These are phyloP conservation scores for Platanus orientalis DNA, from an alignment of 164 flowering plant genomes.

Conservation along the genomic window DNA sequence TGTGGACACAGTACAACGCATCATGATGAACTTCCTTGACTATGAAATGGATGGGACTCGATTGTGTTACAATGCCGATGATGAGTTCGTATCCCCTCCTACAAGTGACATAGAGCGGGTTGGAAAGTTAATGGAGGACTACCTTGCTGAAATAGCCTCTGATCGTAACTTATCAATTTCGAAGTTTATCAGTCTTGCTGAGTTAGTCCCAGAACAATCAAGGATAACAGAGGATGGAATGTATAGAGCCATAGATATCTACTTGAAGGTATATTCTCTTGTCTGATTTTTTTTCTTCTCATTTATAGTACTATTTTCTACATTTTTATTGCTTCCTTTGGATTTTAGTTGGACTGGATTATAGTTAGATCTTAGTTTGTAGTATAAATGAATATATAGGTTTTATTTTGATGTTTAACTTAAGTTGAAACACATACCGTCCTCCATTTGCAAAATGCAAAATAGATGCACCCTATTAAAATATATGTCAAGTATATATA, in stretches of 20 bases:
- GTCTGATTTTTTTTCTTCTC: background rate
- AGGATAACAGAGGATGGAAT: slow-evolving; percentile 81
- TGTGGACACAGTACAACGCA: slow-evolving; percentile 73
- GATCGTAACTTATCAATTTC: slow-evolving; percentile 62
- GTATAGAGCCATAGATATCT: slow-evolving; percentile 93
- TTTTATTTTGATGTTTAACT: background rate
- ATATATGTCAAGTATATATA: no score
- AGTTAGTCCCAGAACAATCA: slow-evolving; percentile 75
- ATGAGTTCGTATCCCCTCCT: slow-evolving; percentile 44
- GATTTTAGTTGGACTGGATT: no score
- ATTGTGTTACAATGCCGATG: slow-evolving; percentile 29
- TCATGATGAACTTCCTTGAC: slow-evolving; percentile 68
- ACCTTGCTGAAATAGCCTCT: slow-evolving; percentile 88
- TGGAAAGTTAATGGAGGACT: slow-evolving; percentile 79
- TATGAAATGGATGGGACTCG: slow-evolving; percentile 37
- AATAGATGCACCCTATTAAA: no score
- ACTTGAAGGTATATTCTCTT: slow-evolving; percentile 11
- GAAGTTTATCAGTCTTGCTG: slow-evolving; percentile 65
- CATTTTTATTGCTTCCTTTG: background rate
- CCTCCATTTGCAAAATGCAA: background rate
- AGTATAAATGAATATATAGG: background rate
- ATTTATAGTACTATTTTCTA: background rate
- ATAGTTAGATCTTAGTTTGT: background rate
- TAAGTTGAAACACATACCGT: background rate
- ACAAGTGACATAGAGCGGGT: slow-evolving; percentile 58